phyloP scores from a whole-genome alignment of 225 moss, liverwort and hornwort species.

The Pseudoscleropodium purum region DNA sequence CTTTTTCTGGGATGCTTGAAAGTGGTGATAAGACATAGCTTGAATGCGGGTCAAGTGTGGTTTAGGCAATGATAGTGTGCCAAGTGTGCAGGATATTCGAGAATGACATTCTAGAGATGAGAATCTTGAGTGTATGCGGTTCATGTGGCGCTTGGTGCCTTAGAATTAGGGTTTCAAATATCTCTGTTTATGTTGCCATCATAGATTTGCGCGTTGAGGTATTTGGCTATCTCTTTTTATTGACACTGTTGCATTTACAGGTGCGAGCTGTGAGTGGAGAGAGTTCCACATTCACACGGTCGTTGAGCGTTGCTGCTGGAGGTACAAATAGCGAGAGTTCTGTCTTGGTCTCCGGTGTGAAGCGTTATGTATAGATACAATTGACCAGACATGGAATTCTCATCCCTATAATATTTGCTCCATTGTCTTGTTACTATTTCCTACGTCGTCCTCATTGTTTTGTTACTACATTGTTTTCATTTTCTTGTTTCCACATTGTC shows the following conservation, averaged over 20 bases:
- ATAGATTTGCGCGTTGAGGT: not conserved
- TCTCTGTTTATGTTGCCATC: not conserved
- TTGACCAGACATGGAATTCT: not conserved
- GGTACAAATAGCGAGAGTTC: slow-evolving; percentile 3
- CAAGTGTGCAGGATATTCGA: not conserved
- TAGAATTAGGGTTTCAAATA: not conserved
- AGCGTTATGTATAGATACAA: not conserved
- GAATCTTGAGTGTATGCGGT: not conserved
- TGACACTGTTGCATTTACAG: slow-evolving; percentile 10
- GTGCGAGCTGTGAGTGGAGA: slow-evolving; percentile 30
- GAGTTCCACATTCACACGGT: slow-evolving; percentile 12
- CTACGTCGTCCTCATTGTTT: not conserved
- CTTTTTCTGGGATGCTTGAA: not conserved
- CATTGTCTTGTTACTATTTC: not conserved
- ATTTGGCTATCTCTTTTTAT: not conserved
- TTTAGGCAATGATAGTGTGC: not conserved
- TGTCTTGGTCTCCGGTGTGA: not conserved
- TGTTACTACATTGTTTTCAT: not conserved
- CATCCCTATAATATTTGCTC: not conserved
- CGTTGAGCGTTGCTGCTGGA: slow-evolving; percentile 25
- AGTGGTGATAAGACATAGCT: not conserved
- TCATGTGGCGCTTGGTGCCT: not conserved
- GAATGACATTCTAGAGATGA: not conserved
- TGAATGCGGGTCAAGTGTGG: not conserved
- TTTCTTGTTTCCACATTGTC: not conserved